Percentiles rank a stretch among this genome's conserved stretches.
Evolutionary conservation across 352 stramenopile genomes (phyloP).

Genomic region (Phytophthora citricola): DNA sequence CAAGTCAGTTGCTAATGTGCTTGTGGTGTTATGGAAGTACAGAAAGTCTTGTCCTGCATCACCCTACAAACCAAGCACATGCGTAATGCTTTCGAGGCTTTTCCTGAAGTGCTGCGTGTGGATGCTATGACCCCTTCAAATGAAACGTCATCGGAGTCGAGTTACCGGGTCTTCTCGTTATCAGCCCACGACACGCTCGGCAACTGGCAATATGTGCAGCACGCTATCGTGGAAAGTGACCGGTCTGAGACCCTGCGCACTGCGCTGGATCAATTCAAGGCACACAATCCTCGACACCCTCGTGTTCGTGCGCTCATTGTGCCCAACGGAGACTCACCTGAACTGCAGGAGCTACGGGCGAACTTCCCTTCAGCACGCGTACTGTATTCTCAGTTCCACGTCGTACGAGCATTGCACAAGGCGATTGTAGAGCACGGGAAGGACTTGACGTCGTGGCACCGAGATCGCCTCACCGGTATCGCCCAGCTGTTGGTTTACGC

Average conservation of each 20-base stretch:
- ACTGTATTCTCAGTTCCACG: slow-evolving; percentile 49
- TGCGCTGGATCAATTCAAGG: slow-evolving; percentile 41
- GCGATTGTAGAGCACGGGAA: slow-evolving; percentile 31
- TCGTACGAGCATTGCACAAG: slow-evolving; percentile 37
- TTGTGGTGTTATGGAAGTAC: neutral
- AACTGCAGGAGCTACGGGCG: slow-evolving; percentile 22
- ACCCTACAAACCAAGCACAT: slow-evolving; percentile 49
- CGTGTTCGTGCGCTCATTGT: slow-evolving; percentile 39
- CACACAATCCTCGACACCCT: slow-evolving; percentile 28
- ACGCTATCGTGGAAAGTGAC: slow-evolving; percentile 46
- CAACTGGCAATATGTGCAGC: slow-evolving; percentile 49
- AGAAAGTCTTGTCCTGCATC: slow-evolving; percentile 49
- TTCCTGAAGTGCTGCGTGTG: slow-evolving; percentile 45
- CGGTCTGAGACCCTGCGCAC: slow-evolving; percentile 34
- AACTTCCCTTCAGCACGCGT: slow-evolving; percentile 35
- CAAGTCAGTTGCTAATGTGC: neutral
- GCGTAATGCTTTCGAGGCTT: slow-evolving; percentile 41
- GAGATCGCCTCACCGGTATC: slow-evolving; percentile 43
- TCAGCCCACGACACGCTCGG: slow-evolving; percentile 41
- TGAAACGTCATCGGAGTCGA: slow-evolving; percentile 15
- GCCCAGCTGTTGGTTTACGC: slow-evolving; percentile 42
- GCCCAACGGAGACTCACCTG: slow-evolving; percentile 14
- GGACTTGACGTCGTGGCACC: slow-evolving; percentile 43
- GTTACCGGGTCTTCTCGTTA: slow-evolving; percentile 39
- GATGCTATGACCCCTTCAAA: slow-evolving; percentile 13